Percentiles rank a stretch among this genome's conserved stretches.
Conservation (phyloP, 1,284 basidiomycete genomes). For the Apiotrichum gracile region DNA sequence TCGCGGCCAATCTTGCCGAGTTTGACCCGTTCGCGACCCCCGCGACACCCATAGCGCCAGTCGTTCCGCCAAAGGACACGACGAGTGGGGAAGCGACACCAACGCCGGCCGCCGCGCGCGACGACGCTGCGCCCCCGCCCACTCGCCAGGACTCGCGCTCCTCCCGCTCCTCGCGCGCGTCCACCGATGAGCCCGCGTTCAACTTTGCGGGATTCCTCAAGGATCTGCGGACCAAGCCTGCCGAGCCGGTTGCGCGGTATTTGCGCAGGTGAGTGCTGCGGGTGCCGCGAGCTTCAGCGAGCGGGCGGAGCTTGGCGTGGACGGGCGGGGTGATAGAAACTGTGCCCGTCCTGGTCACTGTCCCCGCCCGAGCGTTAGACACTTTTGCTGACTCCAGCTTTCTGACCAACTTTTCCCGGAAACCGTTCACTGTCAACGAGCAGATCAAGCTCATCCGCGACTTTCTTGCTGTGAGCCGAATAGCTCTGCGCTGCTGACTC, state of each 20-base stretch:
- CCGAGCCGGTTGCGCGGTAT: constrained; percentile 85
- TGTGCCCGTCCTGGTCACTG: no score
- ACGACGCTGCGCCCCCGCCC: no score
- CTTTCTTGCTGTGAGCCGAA: constrained; percentile 65
- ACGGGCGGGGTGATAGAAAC: background rate
- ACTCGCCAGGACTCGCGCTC: no score
- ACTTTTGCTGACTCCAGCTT: constrained; percentile 54
- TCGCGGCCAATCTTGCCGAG: constrained; percentile 28
- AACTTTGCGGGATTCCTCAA: constrained; percentile 63
- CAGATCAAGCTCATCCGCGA: constrained; percentile 91
- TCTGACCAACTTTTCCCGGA: constrained; percentile 81
- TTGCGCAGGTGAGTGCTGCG: constrained; percentile 70
- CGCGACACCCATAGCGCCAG: constrained; percentile 1
- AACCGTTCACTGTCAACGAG: constrained; percentile 79
- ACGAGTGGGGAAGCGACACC: no score
- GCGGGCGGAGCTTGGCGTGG: constrained; percentile 12
- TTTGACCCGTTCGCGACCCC: constrained; percentile 43
- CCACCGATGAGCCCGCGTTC: constrained; percentile 32
- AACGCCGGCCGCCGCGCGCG: no score
- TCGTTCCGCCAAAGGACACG: background rate
- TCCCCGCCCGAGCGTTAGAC: no score
- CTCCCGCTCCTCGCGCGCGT: background rate
- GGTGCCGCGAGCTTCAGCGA: constrained; percentile 19
- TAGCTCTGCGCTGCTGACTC: background rate
- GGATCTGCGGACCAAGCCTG: constrained; percentile 76